phyloP scores from a whole-genome alignment of 139 green algal species.

The Chlamydomonas applanata region DNA sequence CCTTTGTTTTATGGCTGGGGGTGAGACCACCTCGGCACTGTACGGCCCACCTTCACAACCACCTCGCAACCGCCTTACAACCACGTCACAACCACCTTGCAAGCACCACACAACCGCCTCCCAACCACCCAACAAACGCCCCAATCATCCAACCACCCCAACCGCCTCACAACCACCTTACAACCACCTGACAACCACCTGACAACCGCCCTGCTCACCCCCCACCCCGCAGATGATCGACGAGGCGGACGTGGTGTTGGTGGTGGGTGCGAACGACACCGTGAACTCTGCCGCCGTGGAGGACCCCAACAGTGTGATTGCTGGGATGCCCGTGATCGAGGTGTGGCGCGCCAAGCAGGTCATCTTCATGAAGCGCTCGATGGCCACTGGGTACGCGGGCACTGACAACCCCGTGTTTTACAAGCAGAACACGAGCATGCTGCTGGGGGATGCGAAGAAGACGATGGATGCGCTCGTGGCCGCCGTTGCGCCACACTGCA shows the following conservation, averaged over 20 bases:
- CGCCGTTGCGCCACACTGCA: conserved; percentile 6
- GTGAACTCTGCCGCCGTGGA: conserved; percentile 85
- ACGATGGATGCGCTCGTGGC: conserved; percentile 23
- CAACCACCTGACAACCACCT: too few species aligned
- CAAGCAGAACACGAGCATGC: conserved; percentile 81
- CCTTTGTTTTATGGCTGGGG: too few species aligned
- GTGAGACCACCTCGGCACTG: too few species aligned
- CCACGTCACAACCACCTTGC: too few species aligned
- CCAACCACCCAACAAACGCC: too few species aligned
- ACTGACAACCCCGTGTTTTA: conserved; percentile 86
- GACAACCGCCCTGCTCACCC: too few species aligned
- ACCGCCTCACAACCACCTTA: too few species aligned
- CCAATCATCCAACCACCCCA: too few species aligned
- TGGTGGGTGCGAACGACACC: conserved; percentile 87
- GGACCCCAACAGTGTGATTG: conserved; percentile 84
- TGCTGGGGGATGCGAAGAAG: conserved; percentile 65
- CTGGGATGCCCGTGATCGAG: conserved; percentile 68
- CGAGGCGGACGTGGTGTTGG: conserved; percentile 74
- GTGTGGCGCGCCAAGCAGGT: conserved; percentile 82
- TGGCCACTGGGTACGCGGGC: conserved; percentile 82
- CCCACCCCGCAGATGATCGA: conserved; percentile 49
- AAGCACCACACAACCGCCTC: too few species aligned
- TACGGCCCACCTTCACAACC: too few species aligned
- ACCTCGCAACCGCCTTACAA: too few species aligned
- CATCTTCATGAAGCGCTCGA: conserved; percentile 87